Conservation (phyloP, 495 filamentous ascomycete genomes). For the Xylaria flabelliformis region DNA sequence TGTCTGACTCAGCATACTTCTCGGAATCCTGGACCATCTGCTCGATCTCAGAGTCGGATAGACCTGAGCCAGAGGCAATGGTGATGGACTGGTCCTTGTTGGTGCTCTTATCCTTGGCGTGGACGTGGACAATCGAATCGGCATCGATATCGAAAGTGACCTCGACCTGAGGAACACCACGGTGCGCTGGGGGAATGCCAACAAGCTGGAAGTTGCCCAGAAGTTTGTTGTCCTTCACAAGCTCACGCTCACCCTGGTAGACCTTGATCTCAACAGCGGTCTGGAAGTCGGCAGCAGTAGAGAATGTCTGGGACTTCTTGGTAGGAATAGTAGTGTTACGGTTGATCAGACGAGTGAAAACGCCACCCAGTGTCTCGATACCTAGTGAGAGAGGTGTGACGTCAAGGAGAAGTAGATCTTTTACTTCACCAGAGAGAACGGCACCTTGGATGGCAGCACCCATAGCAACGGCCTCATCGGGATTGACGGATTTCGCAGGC, state of each 20-base stretch:
- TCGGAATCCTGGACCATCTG: constrained; percentile 97
- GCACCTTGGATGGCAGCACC: constrained; percentile 98
- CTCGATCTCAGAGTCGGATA: constrained; percentile 92
- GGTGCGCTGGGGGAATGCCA: constrained; percentile 95
- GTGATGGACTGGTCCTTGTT: constrained; percentile 99
- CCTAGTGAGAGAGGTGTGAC: constrained; percentile 97
- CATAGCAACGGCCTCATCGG: constrained; percentile 98
- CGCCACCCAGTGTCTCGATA: constrained; percentile 99
- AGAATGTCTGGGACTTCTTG: constrained; percentile 99
- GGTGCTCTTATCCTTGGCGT: constrained; percentile 99
- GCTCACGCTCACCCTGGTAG: constrained; percentile 99
- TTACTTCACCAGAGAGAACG: constrained; percentile 95
- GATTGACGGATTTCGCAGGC: constrained; percentile 98
- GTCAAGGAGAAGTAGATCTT: constrained; percentile 93
- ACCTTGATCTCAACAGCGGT: constrained; percentile 99
- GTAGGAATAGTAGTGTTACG: constrained; percentile 99
- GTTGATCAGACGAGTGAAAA: constrained; percentile 99
- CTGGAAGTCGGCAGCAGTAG: constrained; percentile 98
- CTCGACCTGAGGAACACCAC: constrained; percentile 97
- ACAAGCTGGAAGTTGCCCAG: constrained; percentile 99
- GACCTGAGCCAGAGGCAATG: constrained; percentile 97
- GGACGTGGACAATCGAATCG: constrained; percentile 98
- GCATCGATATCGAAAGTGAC: constrained; percentile 99
- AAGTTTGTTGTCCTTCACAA: constrained; percentile 98
- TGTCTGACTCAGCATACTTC: constrained; percentile 92